A percentile compares a stretch with the other conserved stretches of the same genome.
Conservation (phyloP, 306 rosid species). For the Luffa acutangula region DNA sequence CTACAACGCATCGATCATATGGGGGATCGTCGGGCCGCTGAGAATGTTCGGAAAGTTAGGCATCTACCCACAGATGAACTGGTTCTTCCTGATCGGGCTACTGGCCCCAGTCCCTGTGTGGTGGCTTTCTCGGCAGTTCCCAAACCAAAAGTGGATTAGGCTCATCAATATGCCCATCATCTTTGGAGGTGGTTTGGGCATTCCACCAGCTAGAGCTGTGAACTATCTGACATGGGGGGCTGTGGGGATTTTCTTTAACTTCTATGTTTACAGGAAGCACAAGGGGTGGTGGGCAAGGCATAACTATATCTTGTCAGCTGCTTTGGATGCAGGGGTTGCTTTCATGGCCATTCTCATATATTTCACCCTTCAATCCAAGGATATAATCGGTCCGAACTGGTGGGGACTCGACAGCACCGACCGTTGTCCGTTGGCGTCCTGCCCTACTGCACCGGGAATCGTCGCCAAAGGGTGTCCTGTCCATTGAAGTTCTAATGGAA, state of each 20-base stretch:
- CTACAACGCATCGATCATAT: slow-evolving; percentile 33
- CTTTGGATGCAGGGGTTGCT: slow-evolving; percentile 65
- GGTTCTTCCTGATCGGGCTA: slow-evolving; percentile 31
- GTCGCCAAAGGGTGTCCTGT: slow-evolving; percentile 38
- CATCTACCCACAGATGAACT: slow-evolving; percentile 28
- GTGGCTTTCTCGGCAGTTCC: slow-evolving; percentile 18
- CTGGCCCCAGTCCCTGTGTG: slow-evolving; percentile 29
- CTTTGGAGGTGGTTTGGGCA: slow-evolving; percentile 10
- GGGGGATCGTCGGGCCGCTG: slow-evolving; percentile 35
- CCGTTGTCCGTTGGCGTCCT: slow-evolving; percentile 28
- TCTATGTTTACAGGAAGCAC: slow-evolving; percentile 19
- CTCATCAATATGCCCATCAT: slow-evolving; percentile 21
- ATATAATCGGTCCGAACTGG: slow-evolving; percentile 35
- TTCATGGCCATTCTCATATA: slow-evolving; percentile 42
- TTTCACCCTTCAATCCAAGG: slow-evolving; percentile 36
- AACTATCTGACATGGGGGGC: slow-evolving; percentile 21
- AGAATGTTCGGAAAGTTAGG: slow-evolving; percentile 29
- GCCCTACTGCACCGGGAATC: slow-evolving; percentile 28
- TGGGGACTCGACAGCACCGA: slow-evolving; percentile 45
- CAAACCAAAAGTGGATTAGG: slow-evolving; percentile 22
- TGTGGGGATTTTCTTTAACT: slow-evolving; percentile 28
- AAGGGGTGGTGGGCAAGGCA: slow-evolving; percentile 57
- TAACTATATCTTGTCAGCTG: slow-evolving; percentile 67
- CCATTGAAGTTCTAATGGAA: slow-evolving; percentile 13
- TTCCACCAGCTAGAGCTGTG: slow-evolving; percentile 24